Percentiles rank a stretch among this genome's conserved stretches.
Evolutionary conservation across 805 yeast genomes (phyloP).

Genomic region (Pichia deserticola): DNA sequence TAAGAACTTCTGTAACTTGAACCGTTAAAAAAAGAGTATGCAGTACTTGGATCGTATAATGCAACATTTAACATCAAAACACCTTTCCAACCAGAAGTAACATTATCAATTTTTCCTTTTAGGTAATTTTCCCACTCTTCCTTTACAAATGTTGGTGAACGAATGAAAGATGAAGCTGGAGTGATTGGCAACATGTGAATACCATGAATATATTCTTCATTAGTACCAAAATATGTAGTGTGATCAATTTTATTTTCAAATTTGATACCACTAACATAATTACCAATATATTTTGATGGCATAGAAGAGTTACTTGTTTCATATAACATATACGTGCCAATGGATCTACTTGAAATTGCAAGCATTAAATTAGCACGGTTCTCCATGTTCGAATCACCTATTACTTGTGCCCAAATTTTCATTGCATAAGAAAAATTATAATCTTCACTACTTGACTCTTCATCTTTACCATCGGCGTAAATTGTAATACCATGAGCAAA

Average conservation of each 20-base stretch:
- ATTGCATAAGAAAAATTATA: slow-evolving; percentile 64
- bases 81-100: slow-evolving; percentile 68
- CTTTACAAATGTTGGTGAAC: slow-evolving; percentile 45
- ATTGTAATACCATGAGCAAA: slow-evolving; percentile 70
- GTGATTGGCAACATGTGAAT: slow-evolving; percentile 74
- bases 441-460: slow-evolving; percentile 70
- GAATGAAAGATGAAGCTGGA: slow-evolving; percentile 54
- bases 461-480: slow-evolving; percentile 70
- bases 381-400: slow-evolving; percentile 46
- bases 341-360: slow-evolving; percentile 47
- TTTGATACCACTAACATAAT: slow-evolving; percentile 65
- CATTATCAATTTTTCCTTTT: slow-evolving; percentile 34
- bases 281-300: slow-evolving; percentile 48
- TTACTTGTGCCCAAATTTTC: slow-evolving; percentile 55
- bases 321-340: slow-evolving; percentile 51
- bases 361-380: slow-evolving; percentile 52
- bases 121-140: slow-evolving; percentile 57
- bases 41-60: slow-evolving; percentile 53
- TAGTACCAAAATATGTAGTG: slow-evolving; percentile 68
- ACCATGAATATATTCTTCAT: slow-evolving; percentile 69
- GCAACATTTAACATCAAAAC: slow-evolving; percentile 69
- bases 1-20: slow-evolving; percentile 43
- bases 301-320: slow-evolving; percentile 45
- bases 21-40: slow-evolving; percentile 57
- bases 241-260: slow-evolving; percentile 70